Conservation (phyloP, 192 early-diverging fungal species). For the Irineochytrium annulatum region DNA sequence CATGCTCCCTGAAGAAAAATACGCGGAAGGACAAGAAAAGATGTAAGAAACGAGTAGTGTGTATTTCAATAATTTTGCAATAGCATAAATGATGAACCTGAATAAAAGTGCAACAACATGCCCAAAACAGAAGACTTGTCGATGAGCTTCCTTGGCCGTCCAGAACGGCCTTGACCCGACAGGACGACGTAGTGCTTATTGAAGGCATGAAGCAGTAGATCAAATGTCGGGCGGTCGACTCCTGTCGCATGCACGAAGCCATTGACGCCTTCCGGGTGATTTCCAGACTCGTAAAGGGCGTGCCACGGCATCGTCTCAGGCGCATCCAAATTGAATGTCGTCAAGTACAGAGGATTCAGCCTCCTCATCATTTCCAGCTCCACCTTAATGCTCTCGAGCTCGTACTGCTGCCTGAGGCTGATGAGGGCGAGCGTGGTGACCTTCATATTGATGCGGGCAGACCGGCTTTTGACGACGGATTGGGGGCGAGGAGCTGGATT, state of each 20-base stretch:
- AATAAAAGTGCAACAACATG: slow-evolving; percentile 18
- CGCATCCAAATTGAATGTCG: not conserved
- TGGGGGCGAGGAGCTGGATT: too few relatives aligned
- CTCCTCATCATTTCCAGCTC: too few relatives aligned
- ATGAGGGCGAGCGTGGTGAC: too few relatives aligned
- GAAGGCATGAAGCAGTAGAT: slow-evolving; percentile 7
- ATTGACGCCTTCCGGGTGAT: not conserved
- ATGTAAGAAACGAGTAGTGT: too few relatives aligned
- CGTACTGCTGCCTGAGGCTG: too few relatives aligned
- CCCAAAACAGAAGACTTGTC: slow-evolving; percentile 18
- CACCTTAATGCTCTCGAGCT: too few relatives aligned
- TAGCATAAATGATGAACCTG: slow-evolving; percentile 3
- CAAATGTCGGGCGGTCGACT: not conserved
- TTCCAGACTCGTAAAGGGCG: not conserved
- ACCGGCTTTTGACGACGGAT: too few relatives aligned
- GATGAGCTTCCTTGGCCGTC: slow-evolving; percentile 3
- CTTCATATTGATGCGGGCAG: too few relatives aligned
- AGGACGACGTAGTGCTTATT: slow-evolving; percentile 12
- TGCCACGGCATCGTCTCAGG: not conserved
- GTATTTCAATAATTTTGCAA: too few relatives aligned
- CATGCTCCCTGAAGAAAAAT: slow-evolving; percentile 6
- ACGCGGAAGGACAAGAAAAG: not conserved
- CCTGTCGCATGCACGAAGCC: slow-evolving; percentile 10
- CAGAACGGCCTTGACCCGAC: slow-evolving; percentile 5
- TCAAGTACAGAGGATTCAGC: too few relatives aligned